Base-by-base conservation (phyloP, 2,329 filamentous ascomycete species). In the Pestalotiopsis sp. region DNA sequence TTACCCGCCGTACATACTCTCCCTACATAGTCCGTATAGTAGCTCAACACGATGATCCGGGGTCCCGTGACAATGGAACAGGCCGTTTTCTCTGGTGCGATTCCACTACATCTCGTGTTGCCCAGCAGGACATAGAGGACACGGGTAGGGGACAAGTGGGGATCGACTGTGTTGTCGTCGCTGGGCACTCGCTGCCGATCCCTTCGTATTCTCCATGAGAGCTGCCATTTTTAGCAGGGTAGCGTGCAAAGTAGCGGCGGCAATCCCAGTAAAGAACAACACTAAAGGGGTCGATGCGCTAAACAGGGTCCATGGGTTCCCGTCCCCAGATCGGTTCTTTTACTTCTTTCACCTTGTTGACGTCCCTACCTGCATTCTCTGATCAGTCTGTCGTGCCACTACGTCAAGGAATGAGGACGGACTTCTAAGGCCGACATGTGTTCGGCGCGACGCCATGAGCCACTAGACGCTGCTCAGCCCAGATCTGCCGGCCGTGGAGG, bases 91-190 rank as follows among this genome's bases (percentile, higher is more conserved):
- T 66, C 58, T 64, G 65, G 65, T 39, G 64, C 38, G 48, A 66
- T 59, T 66, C 67, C 67, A 67, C 67, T 26, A 44, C 68, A 67
- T 69, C 68, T 69, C 68, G 68, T 69, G 68, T 69, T 69, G 39
- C 48, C n/a, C 57, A 65, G 24, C 20, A 55, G 22, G 55, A 35
- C 52, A 22, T 17, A 64, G 24, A 59, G 61, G 55, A n/a, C 26
- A n/a, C 26, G 20, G 62, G 11, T 61, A 35, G 26, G 56, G 22
- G 55, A 35, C 52, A 24, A 35, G 67, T 48, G 64, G 65, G 57
- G 55, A 35, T n/a, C 20, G 44, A 9, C 22, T 35, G 26, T 39
- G 17, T 44, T 59, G 60, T 48, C 59, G 67, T 64, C 48, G 56
- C 30, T 35, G 30, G 30, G 30, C 30, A 35, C 30, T 35, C 30